Evolutionary conservation across 805 yeast species (phyloP).

Genomic region (Blastobotrys robertii): DNA sequence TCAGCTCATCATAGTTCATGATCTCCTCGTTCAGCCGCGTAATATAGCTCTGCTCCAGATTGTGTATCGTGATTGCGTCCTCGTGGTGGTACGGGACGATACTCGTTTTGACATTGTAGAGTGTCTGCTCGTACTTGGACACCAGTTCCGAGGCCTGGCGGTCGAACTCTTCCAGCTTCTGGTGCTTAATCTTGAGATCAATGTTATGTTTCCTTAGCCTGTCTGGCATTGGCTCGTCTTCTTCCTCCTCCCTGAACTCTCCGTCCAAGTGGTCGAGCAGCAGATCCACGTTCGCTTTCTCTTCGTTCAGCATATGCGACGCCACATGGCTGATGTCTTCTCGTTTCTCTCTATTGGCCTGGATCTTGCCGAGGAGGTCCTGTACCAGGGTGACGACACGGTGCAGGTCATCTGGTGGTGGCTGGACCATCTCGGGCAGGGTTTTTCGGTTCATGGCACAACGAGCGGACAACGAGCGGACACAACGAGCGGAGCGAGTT

Average conservation of each 20-base stretch:
- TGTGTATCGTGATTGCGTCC: conserved; percentile 5
- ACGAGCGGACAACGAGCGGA: too few species aligned
- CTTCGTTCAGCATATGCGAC: conserved; percentile 12
- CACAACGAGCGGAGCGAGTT: too few species aligned
- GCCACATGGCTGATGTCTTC: conserved; percentile 16
- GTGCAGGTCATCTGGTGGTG: too few species aligned
- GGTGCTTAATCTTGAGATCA: conserved; percentile 13
- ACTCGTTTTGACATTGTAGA: conserved; percentile 7
- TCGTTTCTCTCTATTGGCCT: conserved; percentile 18
- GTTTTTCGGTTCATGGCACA: too few species aligned
- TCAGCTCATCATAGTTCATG: not conserved
- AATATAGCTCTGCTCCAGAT: conserved; percentile 10
- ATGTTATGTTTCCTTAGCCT: conserved; percentile 8
- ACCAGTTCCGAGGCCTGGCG: conserved; percentile 9
- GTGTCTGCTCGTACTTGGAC: conserved; percentile 10
- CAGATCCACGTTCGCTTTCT: conserved; percentile 16
- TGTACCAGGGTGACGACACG: conserved; percentile 20
- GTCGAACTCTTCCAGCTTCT: conserved; percentile 12
- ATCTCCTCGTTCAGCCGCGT: conserved; percentile 13
- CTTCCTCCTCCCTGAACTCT: conserved; percentile 7
- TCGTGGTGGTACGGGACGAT: conserved; percentile 5
- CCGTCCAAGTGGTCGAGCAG: conserved; percentile 13
- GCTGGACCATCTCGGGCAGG: too few species aligned
- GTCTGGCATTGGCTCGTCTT: conserved; percentile 3
- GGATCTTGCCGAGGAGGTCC: conserved; percentile 19